These are phyloP conservation scores for Kalmanozyma brasiliensis DNA, from an alignment of 1,284 basidiomycete species.

Conservation along the genomic window DNA sequence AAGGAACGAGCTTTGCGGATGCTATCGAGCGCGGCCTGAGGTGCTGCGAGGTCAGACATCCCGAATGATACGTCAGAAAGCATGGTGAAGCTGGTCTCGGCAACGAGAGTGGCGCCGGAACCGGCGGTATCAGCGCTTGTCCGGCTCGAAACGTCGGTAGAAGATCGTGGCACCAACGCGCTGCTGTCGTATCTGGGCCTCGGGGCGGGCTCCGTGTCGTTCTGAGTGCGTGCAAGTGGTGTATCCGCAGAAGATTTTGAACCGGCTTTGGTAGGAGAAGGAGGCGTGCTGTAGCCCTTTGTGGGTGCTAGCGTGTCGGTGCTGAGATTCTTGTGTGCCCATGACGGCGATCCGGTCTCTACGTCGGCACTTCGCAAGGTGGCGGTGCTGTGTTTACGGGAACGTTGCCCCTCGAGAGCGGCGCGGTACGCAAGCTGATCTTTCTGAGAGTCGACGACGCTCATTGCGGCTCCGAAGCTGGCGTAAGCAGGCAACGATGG, in stretches of 20 bases:
- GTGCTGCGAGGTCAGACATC: conserved; percentile 42
- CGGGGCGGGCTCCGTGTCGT: conserved; percentile 10
- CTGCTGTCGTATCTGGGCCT: conserved; percentile 8
- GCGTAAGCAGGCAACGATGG: conserved; percentile 30
- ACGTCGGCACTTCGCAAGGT: conserved; percentile 28
- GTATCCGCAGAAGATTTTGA: conserved; percentile 12
- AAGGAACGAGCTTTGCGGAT: conserved; percentile 51
- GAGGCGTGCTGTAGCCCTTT: conserved; percentile 5
- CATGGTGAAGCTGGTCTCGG: conserved; percentile 30
- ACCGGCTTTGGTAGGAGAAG: conserved; percentile 17
- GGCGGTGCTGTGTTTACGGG: conserved; percentile 32
- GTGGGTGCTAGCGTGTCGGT: conserved; percentile 38
- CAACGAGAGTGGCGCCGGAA: conserved; percentile 31
- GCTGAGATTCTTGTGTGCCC: conserved; percentile 36
- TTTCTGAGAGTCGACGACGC: conserved; percentile 25
- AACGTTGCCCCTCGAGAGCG: conserved; percentile 3
- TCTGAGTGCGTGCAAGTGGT: conserved; percentile 31
- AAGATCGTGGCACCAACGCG: conserved; percentile 8
- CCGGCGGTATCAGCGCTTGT: conserved; percentile 33
- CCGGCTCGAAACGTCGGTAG: conserved; percentile 29
- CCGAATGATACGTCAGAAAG: conserved; percentile 37
- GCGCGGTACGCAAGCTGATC: conserved; percentile 5
- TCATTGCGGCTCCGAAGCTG: conserved; percentile 52
- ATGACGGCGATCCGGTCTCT: conserved; percentile 9
- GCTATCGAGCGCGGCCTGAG: conserved; percentile 41